Conservation (phyloP, 495 filamentous ascomycete species). For the Xeromyces bisporus region DNA sequence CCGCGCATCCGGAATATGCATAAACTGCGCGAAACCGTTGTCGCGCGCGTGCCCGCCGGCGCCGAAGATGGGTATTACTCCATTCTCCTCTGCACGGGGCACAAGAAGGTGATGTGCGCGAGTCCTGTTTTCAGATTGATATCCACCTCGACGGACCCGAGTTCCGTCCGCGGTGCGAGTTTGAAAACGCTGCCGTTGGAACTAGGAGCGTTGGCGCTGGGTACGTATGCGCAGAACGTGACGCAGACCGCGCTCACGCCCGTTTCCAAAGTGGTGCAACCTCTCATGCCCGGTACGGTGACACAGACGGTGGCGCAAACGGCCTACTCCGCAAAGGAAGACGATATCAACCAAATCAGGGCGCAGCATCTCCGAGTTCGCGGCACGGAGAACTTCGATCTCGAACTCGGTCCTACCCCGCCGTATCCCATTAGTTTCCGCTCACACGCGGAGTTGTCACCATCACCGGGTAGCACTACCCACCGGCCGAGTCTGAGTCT, state of each 20-base stretch:
- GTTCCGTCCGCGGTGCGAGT: slow-evolving; percentile 44
- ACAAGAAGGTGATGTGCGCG: slow-evolving; percentile 38
- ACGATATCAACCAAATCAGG: slow-evolving; percentile 13
- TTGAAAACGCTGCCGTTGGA: slow-evolving; percentile 47
- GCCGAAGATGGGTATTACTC: slow-evolving; percentile 51
- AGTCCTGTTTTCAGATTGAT: slow-evolving; percentile 49
- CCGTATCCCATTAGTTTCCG: slow-evolving; percentile 43
- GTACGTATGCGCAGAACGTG: slow-evolving; percentile 32
- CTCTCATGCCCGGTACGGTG: slow-evolving; percentile 21
- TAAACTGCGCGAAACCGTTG: slow-evolving; percentile 38
- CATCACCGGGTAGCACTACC: slow-evolving; percentile 17
- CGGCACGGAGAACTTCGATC: slow-evolving; percentile 4
- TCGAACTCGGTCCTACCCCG: slow-evolving; percentile 33
- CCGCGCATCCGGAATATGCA: slow-evolving; percentile 29
- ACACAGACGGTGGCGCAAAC: slow-evolving; percentile 23
- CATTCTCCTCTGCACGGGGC: slow-evolving; percentile 39
- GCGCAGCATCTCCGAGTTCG: slow-evolving; percentile 4
- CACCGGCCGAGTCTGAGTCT: slow-evolving; percentile 10
- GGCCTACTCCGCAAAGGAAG: slow-evolving; percentile 24
- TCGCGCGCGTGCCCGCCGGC: slow-evolving; percentile 44
- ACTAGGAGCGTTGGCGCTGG: slow-evolving; percentile 39
- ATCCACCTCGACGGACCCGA: slow-evolving; percentile 39
- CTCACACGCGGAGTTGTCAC: slow-evolving; percentile 10
- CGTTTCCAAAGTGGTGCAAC: slow-evolving; percentile 22
- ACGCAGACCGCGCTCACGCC: slow-evolving; percentile 33